These are phyloP conservation scores for Phytophthora tentaculata DNA, from an alignment of 352 stramenopile species.

Conservation along the genomic window DNA sequence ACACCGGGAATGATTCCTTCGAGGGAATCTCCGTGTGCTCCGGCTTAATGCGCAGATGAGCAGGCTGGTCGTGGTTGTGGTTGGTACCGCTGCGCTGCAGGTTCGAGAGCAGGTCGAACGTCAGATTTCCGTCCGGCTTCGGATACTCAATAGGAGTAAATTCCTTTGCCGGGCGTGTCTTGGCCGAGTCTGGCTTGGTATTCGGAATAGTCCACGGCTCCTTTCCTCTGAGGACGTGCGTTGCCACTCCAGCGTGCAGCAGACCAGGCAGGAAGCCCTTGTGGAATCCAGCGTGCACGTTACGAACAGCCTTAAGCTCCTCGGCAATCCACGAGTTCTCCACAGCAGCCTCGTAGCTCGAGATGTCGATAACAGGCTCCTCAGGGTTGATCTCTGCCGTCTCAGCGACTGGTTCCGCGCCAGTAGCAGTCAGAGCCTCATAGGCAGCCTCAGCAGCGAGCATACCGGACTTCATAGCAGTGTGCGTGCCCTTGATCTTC, in stretches of 20 bases:
- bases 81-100: constrained; percentile 97
- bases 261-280: constrained; percentile 94
- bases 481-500: constrained; percentile 99
- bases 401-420: constrained; percentile 63
- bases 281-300: constrained; percentile 97
- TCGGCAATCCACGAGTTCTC: constrained; percentile 96
- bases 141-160: constrained; percentile 96
- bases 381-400: constrained; percentile 77
- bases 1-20: constrained; percentile 91
- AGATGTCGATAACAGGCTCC: constrained; percentile 70
- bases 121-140: constrained; percentile 96
- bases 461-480: constrained; percentile 98
- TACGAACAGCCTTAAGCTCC: constrained; percentile 98
- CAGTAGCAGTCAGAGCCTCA: constrained; percentile 76
- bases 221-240: constrained; percentile 94
- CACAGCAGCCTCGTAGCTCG: constrained; percentile 89
- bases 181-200: constrained; percentile 89
- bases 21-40: constrained; percentile 89
- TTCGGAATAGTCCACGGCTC: constrained; percentile 97
- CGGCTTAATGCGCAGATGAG: constrained; percentile 96
- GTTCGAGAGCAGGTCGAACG: constrained; percentile 99
- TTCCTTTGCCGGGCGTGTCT: constrained; percentile 91
- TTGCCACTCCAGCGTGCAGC: constrained; percentile 93
- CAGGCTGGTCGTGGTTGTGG: constrained; percentile 98
- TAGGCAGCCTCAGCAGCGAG: constrained; percentile 96